A percentile compares a stretch with the other conserved stretches of the same genome.
These are phyloP conservation scores for Coemansia sp. DNA, from an alignment of 192 early-diverging fungal genomes.

Conservation along the genomic window DNA sequence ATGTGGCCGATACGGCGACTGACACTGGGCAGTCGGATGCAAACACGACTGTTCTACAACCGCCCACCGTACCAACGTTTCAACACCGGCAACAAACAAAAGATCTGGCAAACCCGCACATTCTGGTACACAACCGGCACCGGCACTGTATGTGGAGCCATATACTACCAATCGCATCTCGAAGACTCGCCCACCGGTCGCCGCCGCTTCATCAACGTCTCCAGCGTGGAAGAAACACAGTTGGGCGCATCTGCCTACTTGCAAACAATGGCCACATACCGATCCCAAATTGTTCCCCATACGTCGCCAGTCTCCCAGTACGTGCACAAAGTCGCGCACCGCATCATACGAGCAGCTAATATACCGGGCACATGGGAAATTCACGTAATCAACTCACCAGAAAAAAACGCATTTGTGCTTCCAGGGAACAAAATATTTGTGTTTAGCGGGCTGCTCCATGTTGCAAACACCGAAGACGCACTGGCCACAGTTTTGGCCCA, in stretches of 20 bases:
- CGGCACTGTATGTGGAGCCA: conserved; percentile 11
- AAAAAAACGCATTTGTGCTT: conserved; percentile 92
- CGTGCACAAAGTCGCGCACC: conserved; percentile 68
- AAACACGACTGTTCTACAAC: not conserved
- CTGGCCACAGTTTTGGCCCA: conserved; percentile 93
- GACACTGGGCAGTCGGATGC: not conserved
- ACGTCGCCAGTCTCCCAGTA: conserved; percentile 61
- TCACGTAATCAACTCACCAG: conserved; percentile 78
- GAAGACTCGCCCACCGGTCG: conserved; percentile 53
- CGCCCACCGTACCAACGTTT: conserved; percentile 12
- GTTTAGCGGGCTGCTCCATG: conserved; percentile 87
- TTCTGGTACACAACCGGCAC: conserved; percentile 38
- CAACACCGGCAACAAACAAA: conserved; percentile 5
- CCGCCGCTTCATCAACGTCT: conserved; percentile 50
- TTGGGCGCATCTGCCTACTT: conserved; percentile 72
- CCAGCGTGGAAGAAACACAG: conserved; percentile 19
- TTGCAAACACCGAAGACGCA: conserved; percentile 78
- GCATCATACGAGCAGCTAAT: conserved; percentile 69
- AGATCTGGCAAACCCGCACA: conserved; percentile 16
- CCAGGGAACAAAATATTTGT: conserved; percentile 98
- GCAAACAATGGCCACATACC: conserved; percentile 66
- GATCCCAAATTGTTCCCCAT: conserved; percentile 64
- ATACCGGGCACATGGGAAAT: conserved; percentile 86
- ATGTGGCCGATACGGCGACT: no score
- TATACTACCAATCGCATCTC: conserved; percentile 45